Conservation (phyloP, 805 yeast species). For the Wickerhamomyces bovis region DNA sequence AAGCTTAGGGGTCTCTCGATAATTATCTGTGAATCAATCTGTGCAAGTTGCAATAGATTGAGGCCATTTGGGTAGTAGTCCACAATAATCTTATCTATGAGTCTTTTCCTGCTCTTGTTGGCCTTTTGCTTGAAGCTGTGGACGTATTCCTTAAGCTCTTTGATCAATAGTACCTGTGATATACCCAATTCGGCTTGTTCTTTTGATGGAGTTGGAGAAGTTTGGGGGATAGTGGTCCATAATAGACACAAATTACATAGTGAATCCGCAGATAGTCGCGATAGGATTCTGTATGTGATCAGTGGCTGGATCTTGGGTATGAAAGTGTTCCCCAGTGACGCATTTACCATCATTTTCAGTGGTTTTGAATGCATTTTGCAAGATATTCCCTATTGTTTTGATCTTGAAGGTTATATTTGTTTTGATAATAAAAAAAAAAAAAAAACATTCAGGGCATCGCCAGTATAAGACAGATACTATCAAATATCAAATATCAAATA, state of each 20-base stretch:
- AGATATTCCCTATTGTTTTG: not conserved
- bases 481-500: not conserved
- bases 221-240: conserved; percentile 19
- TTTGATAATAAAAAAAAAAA: not conserved
- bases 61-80: conserved; percentile 48
- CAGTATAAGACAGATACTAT: too few species aligned
- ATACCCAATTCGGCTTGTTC: conserved; percentile 6
- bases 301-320: conserved; percentile 14
- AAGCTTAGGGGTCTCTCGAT: conserved; percentile 47
- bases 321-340: conserved; percentile 18
- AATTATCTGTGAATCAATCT: conserved; percentile 59
- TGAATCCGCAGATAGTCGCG: conserved; percentile 17
- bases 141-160: conserved; percentile 2
- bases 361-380: too few species aligned
- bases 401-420: not conserved
- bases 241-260: conserved; percentile 18
- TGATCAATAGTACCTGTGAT: conserved; percentile 7
- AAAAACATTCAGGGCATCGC: not conserved
- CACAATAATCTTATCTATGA: conserved; percentile 20
- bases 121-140: not conserved
- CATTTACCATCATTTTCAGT: conserved; percentile 1
- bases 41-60: conserved; percentile 61
- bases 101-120: conserved; percentile 9
- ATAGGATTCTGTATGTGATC: conserved; percentile 8
- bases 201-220: conserved; percentile 14